Evolutionary conservation across 1,139 yeast species (phyloP), one percentile per base, ranked within the genome.

Genomic region (Candida tropicalis): DNA sequence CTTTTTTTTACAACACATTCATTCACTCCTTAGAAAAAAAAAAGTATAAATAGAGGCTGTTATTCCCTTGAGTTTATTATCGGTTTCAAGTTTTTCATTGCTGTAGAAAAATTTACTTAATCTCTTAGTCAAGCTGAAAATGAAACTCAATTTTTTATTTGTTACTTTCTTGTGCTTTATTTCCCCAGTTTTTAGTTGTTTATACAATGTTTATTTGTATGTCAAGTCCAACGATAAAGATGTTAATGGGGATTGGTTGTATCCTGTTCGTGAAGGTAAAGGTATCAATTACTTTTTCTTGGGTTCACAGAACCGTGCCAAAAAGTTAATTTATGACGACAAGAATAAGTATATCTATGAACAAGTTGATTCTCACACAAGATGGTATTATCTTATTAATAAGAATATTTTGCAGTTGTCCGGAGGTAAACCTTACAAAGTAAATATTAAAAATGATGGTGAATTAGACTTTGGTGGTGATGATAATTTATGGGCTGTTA

Each of bases 181-280:
- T 13, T 27, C 44, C 38, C 29, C 41, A 11, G 29, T 35, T 42
- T 31, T 42, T 11, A 38, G 36, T 35, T 34, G 29, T 10, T 15
- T 29, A 15, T 24, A 35, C 10, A 35, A 34, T 12, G 27, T 42
- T 13, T 16, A 38, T 20, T 42, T 42, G 24, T 38, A 42, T 25
- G 44, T 31, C 12, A 36, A 24, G 3, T 42, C 44, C 12, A 11
- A 59, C 33, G 48, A 53, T 42, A 32, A 39, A 27, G 46, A 47
- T 7, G 35, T 59, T 39, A 46, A 55, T 51, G 67, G 66, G 20
- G 46, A 57, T 26, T 68, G 66, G 35, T 49, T 75, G 38, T 45
- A 56, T 34, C 48, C 65, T 24, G 46, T 50, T 37, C 82, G 76
- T 54, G 79, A 73, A 58, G 82, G 83, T 55, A 82, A 83, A 34